Base-by-base conservation (phyloP, 2,329 filamentous ascomycete genomes). In the Penicillium sp. region DNA sequence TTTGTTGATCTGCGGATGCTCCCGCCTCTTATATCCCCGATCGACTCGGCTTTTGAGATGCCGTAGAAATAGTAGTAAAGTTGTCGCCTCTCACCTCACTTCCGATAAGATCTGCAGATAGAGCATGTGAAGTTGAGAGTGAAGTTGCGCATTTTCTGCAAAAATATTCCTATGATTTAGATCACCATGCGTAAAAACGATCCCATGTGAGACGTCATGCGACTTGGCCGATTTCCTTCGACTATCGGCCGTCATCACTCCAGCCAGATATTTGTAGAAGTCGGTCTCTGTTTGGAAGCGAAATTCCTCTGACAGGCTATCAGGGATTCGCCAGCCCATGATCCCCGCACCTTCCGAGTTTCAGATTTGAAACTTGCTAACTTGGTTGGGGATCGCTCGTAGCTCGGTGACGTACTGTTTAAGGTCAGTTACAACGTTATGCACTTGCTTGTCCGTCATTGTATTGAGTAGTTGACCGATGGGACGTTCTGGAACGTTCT, bases 1-100 rank as follows among this genome's bases (percentile, higher is more conserved):
- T 55, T 53, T 38, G 41, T 30, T 11, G 37, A 44, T n/a, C 19
- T 43, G 44, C 19, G 37, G 16, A 48, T 53, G 49, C 7, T 51
- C 25, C 25, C 47, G 28, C 10, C 43, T 11, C 30, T 22, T 4
- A 22, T 22, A 22, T 22, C 22, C 22, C 22, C 22, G 22, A 4
- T 4, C 22, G 4, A 22, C 22, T 4, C 22, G 4, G 22, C 22
- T 22, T 3, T 4, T 22, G 22, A 22, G 22, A 22, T 4, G 22
- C 22, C 22, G 22, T 22, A 22, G 22, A 22, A 22, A 22, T 22
- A 22, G 22, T 4, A 22, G 22, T 22, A 4, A 22, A 22, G 4
- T 22, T 22, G 22, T 22, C 4, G 22, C 22, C 22, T 22, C 22
- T 4, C 2, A 3, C 22, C 22, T 22, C 22, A 22, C 22, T 4